Percentiles rank a stretch among this genome's conserved stretches.
Conservation (phyloP, 2,329 filamentous ascomycete species). For the Aureobasidium sp. region DNA sequence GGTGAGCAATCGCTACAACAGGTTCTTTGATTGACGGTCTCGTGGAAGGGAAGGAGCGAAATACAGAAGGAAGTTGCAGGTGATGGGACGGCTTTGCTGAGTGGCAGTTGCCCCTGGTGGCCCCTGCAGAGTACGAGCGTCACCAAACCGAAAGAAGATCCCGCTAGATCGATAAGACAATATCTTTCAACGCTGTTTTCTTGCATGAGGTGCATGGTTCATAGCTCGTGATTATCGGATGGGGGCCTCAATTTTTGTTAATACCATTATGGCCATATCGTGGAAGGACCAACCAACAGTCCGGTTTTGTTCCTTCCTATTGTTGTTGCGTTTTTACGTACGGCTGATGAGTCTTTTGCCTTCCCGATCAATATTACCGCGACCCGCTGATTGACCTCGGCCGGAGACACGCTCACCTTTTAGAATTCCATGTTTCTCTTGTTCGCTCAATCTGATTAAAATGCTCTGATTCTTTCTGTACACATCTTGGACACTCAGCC, state of each 20-base stretch:
- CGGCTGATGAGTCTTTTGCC: not conserved
- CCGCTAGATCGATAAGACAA: slow-evolving; percentile 16
- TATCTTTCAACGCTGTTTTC: not conserved
- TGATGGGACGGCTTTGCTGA: not conserved
- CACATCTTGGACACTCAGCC: too few species aligned
- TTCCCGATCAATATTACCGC: not conserved
- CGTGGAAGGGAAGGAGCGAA: not conserved
- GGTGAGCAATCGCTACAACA: not conserved
- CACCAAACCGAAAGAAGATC: not conserved
- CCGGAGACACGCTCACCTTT: not conserved
- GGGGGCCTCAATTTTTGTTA: too few species aligned
- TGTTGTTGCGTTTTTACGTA: not conserved
- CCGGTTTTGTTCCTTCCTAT: not conserved
- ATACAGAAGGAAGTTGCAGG: not conserved
- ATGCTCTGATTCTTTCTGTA: not conserved
- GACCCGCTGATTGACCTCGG: not conserved
- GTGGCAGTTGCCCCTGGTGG: not conserved
- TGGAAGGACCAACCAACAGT: not conserved
- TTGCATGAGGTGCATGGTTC: not conserved
- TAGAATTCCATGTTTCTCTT: not conserved
- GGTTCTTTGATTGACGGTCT: not conserved
- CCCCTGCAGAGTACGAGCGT: not conserved
- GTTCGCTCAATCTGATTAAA: not conserved
- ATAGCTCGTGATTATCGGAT: not conserved
- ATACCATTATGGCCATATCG: not conserved